These are phyloP conservation scores for Trichophyton schoenleinii DNA, from an alignment of 2,329 filamentous ascomycete genomes.

Conservation along the genomic window DNA sequence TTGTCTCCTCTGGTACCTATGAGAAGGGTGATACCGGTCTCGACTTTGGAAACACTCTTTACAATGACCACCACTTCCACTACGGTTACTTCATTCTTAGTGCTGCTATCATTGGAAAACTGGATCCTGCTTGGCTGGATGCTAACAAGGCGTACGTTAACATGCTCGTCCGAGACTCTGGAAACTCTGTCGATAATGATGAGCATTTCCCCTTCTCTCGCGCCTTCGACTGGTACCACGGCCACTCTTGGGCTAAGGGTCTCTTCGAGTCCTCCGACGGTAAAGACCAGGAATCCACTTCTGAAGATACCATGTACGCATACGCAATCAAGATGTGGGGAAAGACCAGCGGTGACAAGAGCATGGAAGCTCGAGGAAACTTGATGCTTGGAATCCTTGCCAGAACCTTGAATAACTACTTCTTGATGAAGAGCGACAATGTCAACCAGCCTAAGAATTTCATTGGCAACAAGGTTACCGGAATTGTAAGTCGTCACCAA, in stretches of 20 bases:
- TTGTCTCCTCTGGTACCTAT: conserved; percentile 67
- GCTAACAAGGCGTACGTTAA: conserved; percentile 71
- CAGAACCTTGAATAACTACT: conserved; percentile 65
- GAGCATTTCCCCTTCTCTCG: conserved; percentile 68
- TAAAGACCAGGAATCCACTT: conserved; percentile 61
- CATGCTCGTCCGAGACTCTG: conserved; percentile 66
- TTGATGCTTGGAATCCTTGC: conserved; percentile 71
- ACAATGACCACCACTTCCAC: conserved; percentile 53
- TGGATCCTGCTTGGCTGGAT: conserved; percentile 63
- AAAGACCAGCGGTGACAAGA: conserved; percentile 56
- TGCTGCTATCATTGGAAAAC: conserved; percentile 66
- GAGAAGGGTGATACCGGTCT: conserved; percentile 52
- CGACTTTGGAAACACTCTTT: conserved; percentile 84
- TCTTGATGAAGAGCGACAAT: conserved; percentile 63
- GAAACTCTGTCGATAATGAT: conserved; percentile 62
- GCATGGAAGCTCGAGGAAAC: conserved; percentile 71
- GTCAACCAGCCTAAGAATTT: conserved; percentile 61
- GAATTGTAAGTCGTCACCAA: conserved; percentile 34
- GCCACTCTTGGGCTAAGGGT: conserved; percentile 77
- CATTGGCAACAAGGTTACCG: conserved; percentile 60
- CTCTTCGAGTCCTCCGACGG: conserved; percentile 43
- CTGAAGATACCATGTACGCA: conserved; percentile 76
- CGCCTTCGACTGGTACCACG: conserved; percentile 86
- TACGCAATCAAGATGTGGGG: conserved; percentile 96
- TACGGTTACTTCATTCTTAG: conserved; percentile 80